phyloP scores from a whole-genome alignment of 768 basidiomycete species.

The Boletus sp. region DNA sequence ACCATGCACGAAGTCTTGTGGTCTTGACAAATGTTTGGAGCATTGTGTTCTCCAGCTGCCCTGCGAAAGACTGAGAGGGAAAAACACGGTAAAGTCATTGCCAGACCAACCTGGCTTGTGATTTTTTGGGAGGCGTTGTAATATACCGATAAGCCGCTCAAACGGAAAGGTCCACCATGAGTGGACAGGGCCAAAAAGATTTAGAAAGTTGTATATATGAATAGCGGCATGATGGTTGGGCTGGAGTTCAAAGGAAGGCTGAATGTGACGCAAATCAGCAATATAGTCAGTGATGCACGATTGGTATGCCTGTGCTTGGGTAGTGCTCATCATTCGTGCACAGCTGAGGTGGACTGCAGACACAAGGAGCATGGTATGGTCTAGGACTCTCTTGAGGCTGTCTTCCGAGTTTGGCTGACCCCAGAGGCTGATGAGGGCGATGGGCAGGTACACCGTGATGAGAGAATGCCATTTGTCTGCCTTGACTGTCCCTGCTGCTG shows the following conservation, averaged over 20 bases:
- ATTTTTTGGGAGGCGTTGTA: too few relatives aligned
- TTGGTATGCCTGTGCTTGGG: constrained; percentile 10
- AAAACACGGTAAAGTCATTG: too few relatives aligned
- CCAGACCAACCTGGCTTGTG: neutral
- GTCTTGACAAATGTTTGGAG: neutral
- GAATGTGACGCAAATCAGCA: constrained; percentile 12
- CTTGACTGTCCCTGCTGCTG: neutral
- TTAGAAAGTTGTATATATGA: constrained; percentile 34
- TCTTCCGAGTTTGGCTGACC: neutral
- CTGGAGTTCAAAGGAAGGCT: neutral
- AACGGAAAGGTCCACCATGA: constrained; percentile 31
- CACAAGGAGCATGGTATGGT: neutral
- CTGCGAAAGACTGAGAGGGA: neutral
- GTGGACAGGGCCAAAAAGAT: constrained; percentile 37
- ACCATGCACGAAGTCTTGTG: neutral
- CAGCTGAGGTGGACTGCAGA: constrained; percentile 11
- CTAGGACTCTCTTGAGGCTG: neutral
- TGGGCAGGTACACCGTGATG: neutral
- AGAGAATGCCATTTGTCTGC: constrained; percentile 2
- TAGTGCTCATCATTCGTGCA: constrained; percentile 4
- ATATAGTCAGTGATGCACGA: constrained; percentile 19
- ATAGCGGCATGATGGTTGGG: constrained; percentile 34
- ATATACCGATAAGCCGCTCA: too few relatives aligned
- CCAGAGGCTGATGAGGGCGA: neutral
- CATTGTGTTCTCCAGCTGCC: neutral